phyloP scores from a whole-genome alignment of 2,329 filamentous ascomycete species.

The Fusarium xyrophilum region DNA sequence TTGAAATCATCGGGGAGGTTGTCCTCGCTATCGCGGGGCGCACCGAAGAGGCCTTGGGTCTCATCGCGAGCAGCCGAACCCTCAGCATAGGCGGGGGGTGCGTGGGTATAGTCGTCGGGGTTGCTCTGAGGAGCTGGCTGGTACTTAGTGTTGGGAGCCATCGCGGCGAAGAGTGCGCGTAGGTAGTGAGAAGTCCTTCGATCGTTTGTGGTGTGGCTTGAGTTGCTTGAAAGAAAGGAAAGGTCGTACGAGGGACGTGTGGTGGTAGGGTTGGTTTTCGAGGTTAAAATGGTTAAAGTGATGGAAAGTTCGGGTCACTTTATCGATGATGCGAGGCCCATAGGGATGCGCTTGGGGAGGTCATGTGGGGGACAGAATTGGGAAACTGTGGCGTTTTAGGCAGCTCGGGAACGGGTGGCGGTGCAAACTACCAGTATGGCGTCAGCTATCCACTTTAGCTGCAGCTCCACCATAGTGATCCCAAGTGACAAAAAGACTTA shows the following conservation, averaged over 20 bases:
- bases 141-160: slow-evolving; percentile 84
- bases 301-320: slow-evolving; percentile 25
- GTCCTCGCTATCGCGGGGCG: slow-evolving; percentile 81
- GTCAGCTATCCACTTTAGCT: slow-evolving; percentile 3
- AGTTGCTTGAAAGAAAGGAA: background rate
- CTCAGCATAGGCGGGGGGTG: slow-evolving; percentile 79
- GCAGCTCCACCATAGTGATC: background rate
- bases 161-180: slow-evolving; percentile 44
- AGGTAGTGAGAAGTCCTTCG: background rate
- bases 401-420: slow-evolving; percentile 16
- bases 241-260: background rate
- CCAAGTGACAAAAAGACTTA: too few species aligned
- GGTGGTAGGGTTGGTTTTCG: background rate
- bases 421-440: slow-evolving; percentile 37
- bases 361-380: slow-evolving; percentile 33
- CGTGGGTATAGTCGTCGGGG: slow-evolving; percentile 79
- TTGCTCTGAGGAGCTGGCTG: slow-evolving; percentile 83
- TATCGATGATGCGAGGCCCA: slow-evolving; percentile 35
- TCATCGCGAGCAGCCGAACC: slow-evolving; percentile 63
- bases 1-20: slow-evolving; percentile 98
- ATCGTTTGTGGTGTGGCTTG: background rate
- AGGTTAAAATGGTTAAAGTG: slow-evolving; percentile 19
- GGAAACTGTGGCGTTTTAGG: slow-evolving; percentile 36
- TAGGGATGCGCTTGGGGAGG: slow-evolving; percentile 21
- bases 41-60: slow-evolving; percentile 66